Evolutionary conservation across 108 stramenopile species (phyloP).

Genomic region (Skeletonema tropicum): DNA sequence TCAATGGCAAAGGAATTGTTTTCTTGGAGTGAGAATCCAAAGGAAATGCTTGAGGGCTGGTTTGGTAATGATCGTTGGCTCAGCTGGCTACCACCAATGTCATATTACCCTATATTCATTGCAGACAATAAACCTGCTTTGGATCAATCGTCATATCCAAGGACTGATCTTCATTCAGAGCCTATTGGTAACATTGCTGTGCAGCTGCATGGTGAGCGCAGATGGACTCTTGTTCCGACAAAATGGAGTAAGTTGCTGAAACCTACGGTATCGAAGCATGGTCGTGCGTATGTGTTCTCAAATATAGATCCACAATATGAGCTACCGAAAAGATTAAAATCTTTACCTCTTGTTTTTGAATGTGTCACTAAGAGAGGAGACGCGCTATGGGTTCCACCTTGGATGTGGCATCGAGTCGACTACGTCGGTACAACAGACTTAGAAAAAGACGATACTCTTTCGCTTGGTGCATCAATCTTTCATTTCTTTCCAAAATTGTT

Average conservation of each 20-base stretch:
- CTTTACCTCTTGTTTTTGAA: conserved; percentile 57
- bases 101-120: conserved; percentile 78
- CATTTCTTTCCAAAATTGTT: conserved; percentile 81
- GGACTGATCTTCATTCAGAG: conserved; percentile 84
- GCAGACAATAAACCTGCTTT: conserved; percentile 30
- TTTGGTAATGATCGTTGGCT: conserved; percentile 4
- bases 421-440: conserved; percentile 13
- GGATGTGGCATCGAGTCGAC: conserved; percentile 91
- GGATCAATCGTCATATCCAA: conserved; percentile 20
- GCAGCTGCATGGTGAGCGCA: conserved; percentile 66
- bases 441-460: conserved; percentile 23
- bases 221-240: conserved; percentile 79
- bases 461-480: conserved; percentile 87
- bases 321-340: conserved; percentile 24
- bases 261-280: conserved; percentile 71
- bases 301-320: conserved; percentile 26
- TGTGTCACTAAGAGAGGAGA: conserved; percentile 66
- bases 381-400: conserved; percentile 84
- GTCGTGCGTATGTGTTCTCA: conserved; percentile 75
- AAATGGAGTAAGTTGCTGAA: conserved; percentile 52
- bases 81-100: conserved; percentile 46
- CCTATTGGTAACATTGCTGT: conserved; percentile 87
- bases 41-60: not conserved
- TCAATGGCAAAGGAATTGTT: conserved; percentile 62
- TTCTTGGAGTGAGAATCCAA: conserved; percentile 56